Evolutionary conservation across 306 rosid species (phyloP).

Genomic region (Urtica urens): DNA sequence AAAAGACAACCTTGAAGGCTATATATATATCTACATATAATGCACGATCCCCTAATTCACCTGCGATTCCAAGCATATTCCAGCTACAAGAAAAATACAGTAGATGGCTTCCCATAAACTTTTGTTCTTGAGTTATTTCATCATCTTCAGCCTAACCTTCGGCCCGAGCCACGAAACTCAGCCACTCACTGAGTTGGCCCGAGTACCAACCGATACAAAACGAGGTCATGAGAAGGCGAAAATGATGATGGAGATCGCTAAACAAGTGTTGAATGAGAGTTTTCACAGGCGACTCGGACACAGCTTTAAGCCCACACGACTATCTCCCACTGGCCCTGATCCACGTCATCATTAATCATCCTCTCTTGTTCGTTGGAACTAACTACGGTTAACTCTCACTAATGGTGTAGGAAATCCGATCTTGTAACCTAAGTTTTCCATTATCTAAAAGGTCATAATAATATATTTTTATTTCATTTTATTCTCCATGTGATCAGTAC

Average conservation of each 20-base stretch:
- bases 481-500: no score
- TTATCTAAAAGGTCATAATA: no score
- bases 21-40: no score
- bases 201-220: background rate
- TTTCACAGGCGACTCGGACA: background rate
- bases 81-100: background rate
- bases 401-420: no score
- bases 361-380: no score
- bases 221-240: background rate
- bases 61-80: background rate
- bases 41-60: no score
- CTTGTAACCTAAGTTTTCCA: no score
- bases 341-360: background rate
- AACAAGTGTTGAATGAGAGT: conserved; percentile 1
- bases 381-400: no score
- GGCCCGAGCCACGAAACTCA: background rate
- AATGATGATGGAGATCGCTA: conserved; percentile 1
- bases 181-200: background rate
- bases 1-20: no score
- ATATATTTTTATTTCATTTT: no score
- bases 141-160: background rate
- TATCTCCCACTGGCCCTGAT: background rate
- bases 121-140: background rate
- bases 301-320: background rate
- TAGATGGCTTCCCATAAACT: background rate